These are phyloP conservation scores for Auxenochlorella pyrenoidosa DNA, from an alignment of 139 green algal species.

Conservation along the genomic window DNA sequence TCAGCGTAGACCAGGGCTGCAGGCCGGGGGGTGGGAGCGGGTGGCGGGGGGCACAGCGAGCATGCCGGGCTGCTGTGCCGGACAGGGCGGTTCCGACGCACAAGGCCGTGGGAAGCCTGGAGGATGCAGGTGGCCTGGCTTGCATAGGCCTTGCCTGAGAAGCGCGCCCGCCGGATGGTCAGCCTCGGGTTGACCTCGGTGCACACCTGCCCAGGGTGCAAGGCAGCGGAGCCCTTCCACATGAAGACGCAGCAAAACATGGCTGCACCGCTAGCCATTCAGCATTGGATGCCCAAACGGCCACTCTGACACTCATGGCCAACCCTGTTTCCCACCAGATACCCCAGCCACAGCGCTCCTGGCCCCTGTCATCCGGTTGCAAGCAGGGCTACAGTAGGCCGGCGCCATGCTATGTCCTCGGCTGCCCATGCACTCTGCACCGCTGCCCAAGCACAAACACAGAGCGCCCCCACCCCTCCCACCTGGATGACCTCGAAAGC, in stretches of 20 bases:
- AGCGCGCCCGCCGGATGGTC: slow-evolving; percentile 82
- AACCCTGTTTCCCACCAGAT: too few relatives aligned
- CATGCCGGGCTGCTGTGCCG: too few relatives aligned
- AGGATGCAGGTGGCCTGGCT: too few relatives aligned
- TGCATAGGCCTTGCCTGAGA: slow-evolving; percentile 65
- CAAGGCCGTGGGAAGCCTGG: too few relatives aligned
- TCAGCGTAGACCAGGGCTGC: slow-evolving; percentile 78
- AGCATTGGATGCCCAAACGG: background rate
- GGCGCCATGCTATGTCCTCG: too few relatives aligned
- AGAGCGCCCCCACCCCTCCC: slow-evolving; percentile 33
- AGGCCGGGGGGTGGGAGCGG: too few relatives aligned
- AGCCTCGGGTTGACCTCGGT: slow-evolving; percentile 73
- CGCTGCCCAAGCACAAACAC: background rate
- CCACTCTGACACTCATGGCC: background rate
- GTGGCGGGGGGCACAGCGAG: too few relatives aligned
- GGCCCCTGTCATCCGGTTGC: too few relatives aligned
- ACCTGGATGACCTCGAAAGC: slow-evolving; percentile 95
- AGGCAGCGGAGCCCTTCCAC: background rate
- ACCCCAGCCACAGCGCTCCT: too few relatives aligned
- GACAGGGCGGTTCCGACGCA: too few relatives aligned
- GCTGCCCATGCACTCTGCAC: background rate
- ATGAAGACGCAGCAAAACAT: too few relatives aligned
- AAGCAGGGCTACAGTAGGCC: too few relatives aligned
- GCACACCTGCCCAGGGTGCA: slow-evolving; percentile 67
- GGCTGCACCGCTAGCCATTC: background rate